Conservation (phyloP, 1,284 basidiomycete genomes). For the Phlebopus sp. region DNA sequence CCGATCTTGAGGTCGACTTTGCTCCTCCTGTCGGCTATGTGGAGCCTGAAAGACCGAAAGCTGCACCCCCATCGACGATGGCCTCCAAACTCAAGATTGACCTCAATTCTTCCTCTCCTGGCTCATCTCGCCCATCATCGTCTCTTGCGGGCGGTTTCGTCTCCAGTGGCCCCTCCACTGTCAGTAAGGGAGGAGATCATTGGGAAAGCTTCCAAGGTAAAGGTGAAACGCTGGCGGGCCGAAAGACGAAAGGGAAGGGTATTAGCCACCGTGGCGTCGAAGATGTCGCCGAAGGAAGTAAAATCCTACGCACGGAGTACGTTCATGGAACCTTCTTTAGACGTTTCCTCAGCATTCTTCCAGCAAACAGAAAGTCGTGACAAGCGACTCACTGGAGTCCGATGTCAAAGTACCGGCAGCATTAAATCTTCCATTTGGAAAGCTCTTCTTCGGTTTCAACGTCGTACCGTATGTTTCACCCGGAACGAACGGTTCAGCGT, state of each 20-base stretch:
- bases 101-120: constrained; percentile 75
- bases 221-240: constrained; percentile 84
- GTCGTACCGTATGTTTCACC: constrained; percentile 68
- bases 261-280: constrained; percentile 80
- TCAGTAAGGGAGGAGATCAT: constrained; percentile 73
- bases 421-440: constrained; percentile 87
- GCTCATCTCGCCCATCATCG: constrained; percentile 78
- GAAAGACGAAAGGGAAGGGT: constrained; percentile 91
- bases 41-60: constrained; percentile 85
- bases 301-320: constrained; percentile 86
- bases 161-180: constrained; percentile 44
- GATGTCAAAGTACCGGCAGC: constrained; percentile 86
- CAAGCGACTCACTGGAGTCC: constrained; percentile 75
- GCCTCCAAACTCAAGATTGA: constrained; percentile 97
- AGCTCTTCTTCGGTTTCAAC: constrained; percentile 92
- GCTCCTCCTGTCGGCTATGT: constrained; percentile 78
- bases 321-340: constrained; percentile 31
- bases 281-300: constrained; percentile 76
- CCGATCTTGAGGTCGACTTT: constrained; percentile 92
- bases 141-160: constrained; percentile 67
- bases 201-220: constrained; percentile 95
- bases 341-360: constrained; percentile 12
- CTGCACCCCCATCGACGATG: constrained; percentile 87
- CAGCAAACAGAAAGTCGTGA: constrained; percentile 84
- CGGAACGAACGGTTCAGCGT: constrained; percentile 27